Evolutionary conservation across 768 basidiomycete species (phyloP).

Genomic region (Leccinum ochraceum): DNA sequence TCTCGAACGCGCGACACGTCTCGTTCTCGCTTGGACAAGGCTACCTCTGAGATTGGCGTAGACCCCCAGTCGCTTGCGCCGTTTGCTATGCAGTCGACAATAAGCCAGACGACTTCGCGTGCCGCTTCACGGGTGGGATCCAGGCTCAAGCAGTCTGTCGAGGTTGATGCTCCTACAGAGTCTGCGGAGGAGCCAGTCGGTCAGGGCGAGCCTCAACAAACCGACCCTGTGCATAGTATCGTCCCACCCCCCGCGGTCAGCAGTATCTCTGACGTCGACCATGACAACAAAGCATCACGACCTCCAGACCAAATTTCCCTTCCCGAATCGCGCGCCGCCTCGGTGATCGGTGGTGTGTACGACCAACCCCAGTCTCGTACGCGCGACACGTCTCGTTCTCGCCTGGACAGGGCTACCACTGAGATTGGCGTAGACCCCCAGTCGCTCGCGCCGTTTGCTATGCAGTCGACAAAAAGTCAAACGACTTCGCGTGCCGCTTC

Average conservation of each 20-base stretch:
- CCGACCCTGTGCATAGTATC: constrained; percentile 1
- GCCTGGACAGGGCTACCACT: constrained; percentile 18
- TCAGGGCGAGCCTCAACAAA: constrained; percentile 1
- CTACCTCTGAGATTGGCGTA: constrained; percentile 27
- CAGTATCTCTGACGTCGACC: constrained; percentile 18
- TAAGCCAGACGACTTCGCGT: constrained; percentile 7
- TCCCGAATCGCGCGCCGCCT: constrained; percentile 32
- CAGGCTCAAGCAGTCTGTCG: constrained; percentile 1
- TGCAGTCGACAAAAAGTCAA: constrained; percentile 2
- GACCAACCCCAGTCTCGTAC: constrained; percentile 22
- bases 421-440: background rate
- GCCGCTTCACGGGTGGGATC: constrained; percentile 4
- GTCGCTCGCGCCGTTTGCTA: constrained; percentile 7
- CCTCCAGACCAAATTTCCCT: constrained; percentile 26
- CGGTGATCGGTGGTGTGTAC: constrained; percentile 29
- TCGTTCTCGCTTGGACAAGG: constrained; percentile 18
- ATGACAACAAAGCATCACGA: constrained; percentile 2
- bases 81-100: constrained; percentile 7
- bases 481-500: constrained; percentile 11
- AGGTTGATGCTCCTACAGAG: background rate
- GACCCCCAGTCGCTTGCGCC: constrained; percentile 9
- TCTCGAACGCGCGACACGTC: constrained; percentile 19
- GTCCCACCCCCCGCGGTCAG: constrained; percentile 9
- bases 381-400: constrained; percentile 15
- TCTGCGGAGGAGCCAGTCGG: background rate